Evolutionary conservation across 1,284 basidiomycete species (phyloP), one percentile per base, ranked within the genome.

Genomic region (Cryptococcus depauperatus): DNA sequence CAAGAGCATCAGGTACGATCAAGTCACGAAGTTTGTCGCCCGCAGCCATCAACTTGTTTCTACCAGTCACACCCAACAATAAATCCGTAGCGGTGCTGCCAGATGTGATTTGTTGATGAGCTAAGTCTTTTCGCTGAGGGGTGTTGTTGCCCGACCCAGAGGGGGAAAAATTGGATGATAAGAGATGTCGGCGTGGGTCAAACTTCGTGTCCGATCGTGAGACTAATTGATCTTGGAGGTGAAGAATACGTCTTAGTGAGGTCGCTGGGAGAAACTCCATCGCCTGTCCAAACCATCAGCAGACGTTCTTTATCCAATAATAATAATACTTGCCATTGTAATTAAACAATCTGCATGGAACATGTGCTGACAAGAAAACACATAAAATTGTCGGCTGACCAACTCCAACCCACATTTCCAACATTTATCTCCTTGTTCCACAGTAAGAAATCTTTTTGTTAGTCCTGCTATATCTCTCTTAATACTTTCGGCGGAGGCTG

Each of bases 271-370:
- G 75, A 68, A 85, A 89, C 56, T 92, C 87, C 66, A 88, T 95
- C 25, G 83, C 87, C 90, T 95, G 62, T 5, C 23, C 4, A 2
- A 3, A 28, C 22, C 37, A 13, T 56, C 26, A 57, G 51, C 37
- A 37, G 6, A 5, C 14, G 32, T 21, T 8, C 18, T 14, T 37
- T 9, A n/a, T 8, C 4, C 8, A n/a, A 19, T 25, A 26, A 13
- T 18, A n/a, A 37, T 6, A 13, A 7, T 5, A 74, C 85, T 66
- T 59, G 92, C 91, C 77, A 92, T 75, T 25, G 83, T 79, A 64
- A 96, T 90, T 43, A 95, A 74, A 70, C 91, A 96, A 67, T 96
- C 90, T 7, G 87, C 88, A 70, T 95, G 91, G 79, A 95, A 95
- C 9, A 82, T 81, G 64, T 96, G 92, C 58, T 92, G 86, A 70